Evolutionary conservation across 768 basidiomycete genomes (phyloP).

Genomic region (Tulasnella sp.): DNA sequence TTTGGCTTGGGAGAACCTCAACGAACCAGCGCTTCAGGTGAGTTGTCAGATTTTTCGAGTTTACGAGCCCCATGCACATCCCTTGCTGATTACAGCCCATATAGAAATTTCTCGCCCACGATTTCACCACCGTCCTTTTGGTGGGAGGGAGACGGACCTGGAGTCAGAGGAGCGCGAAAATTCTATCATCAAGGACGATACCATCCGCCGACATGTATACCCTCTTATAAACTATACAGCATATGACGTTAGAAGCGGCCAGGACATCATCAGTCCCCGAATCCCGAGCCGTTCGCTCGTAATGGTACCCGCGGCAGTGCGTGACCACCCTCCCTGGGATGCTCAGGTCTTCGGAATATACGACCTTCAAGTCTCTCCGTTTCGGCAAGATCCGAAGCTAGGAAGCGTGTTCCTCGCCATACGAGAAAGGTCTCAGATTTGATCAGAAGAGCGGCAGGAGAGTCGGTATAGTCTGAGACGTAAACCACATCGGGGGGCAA

Average conservation of each 20-base stretch:
- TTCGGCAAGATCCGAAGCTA: not conserved
- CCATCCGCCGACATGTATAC: not conserved
- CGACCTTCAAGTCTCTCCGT: conserved; percentile 18
- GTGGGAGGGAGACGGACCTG: not conserved
- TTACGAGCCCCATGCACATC: no score
- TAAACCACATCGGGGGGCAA: no score
- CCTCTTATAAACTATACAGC: conserved; percentile 15
- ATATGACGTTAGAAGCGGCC: conserved; percentile 12
- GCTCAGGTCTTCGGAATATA: conserved; percentile 17
- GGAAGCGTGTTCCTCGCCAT: no score
- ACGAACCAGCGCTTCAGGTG: not conserved
- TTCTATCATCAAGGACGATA: not conserved
- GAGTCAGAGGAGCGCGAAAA: not conserved
- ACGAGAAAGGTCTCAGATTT: no score
- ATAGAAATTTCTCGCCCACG: not conserved
- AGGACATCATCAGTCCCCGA: conserved; percentile 14
- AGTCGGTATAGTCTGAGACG: no score
- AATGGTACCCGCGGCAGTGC: not conserved
- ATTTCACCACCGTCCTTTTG: not conserved
- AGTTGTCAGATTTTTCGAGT: no score
- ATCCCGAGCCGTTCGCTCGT: not conserved
- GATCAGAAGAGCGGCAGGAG: no score
- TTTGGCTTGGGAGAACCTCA: not conserved
- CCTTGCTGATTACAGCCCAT: no score
- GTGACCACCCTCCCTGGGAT: conserved; percentile 18